These are phyloP conservation scores for Penicillium flavigenum DNA, from an alignment of 495 filamentous ascomycete genomes.

Conservation along the genomic window DNA sequence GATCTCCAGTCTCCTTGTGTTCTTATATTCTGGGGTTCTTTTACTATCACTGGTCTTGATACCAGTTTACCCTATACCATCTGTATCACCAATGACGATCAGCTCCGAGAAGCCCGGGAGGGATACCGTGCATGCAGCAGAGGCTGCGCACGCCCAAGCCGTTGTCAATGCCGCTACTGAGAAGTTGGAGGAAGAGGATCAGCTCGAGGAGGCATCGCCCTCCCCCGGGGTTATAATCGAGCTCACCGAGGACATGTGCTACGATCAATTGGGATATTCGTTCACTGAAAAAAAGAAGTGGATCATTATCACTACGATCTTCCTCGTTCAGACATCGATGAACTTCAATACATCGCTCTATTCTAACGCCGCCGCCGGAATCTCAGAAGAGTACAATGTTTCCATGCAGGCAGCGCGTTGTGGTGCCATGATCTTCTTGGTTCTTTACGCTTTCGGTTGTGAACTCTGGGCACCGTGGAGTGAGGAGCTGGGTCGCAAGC, in stretches of 20 bases:
- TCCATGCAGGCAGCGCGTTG: slow-evolving; percentile 53
- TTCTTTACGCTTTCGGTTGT: slow-evolving; percentile 63
- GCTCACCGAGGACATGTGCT: slow-evolving; percentile 58
- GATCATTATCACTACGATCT: slow-evolving; percentile 61
- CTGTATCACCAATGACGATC: slow-evolving; percentile 16
- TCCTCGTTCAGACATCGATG: slow-evolving; percentile 57
- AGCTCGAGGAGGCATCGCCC: slow-evolving; percentile 29
- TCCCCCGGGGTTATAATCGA: slow-evolving; percentile 36
- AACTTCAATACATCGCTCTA: slow-evolving; percentile 60
- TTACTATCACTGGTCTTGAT: slow-evolving; percentile 1
- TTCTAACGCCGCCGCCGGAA: slow-evolving; percentile 51
- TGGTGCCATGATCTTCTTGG: slow-evolving; percentile 59
- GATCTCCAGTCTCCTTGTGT: not conserved
- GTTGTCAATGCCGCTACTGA: slow-evolving; percentile 27
- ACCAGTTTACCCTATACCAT: slow-evolving; percentile 1
- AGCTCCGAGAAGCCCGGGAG: slow-evolving; percentile 22
- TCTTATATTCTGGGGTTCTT: not conserved
- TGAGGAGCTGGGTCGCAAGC: slow-evolving; percentile 60
- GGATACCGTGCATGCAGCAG: slow-evolving; percentile 37
- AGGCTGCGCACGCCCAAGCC: slow-evolving; percentile 36
- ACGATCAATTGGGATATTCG: slow-evolving; percentile 55
- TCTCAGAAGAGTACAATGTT: slow-evolving; percentile 49
- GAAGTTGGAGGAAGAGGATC: slow-evolving; percentile 24
- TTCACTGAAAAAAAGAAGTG: slow-evolving; percentile 56
- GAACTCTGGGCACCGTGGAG: slow-evolving; percentile 69